Conservation (phyloP, 139 green algal species). For the Chlorella sp. region DNA sequence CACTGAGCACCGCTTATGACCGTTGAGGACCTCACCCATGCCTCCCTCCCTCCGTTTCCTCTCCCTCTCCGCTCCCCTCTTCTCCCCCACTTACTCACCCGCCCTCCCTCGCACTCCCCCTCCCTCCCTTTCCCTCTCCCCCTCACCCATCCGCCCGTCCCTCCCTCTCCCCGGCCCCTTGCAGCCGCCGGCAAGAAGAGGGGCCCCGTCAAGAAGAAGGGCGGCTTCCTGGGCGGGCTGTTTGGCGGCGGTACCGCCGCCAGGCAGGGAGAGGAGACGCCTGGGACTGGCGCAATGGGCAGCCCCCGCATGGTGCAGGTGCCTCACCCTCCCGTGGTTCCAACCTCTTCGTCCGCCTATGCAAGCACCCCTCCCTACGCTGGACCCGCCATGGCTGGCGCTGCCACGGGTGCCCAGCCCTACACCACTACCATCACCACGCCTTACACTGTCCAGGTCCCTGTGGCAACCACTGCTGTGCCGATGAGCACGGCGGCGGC, state of each 20-base stretch:
- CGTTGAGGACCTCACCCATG: not conserved
- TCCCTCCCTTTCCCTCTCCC: not conserved
- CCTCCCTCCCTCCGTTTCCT: not conserved
- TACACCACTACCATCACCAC: not conserved
- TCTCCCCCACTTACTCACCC: not conserved
- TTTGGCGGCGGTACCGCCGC: not conserved
- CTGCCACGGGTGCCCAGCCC: not conserved
- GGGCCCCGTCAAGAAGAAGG: not conserved
- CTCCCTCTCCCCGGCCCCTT: not conserved
- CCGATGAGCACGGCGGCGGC: not conserved
- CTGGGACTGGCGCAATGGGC: not conserved
- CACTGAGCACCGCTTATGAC: no score
- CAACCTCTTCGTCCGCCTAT: not conserved
- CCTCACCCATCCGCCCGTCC: not conserved
- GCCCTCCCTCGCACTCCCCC: not conserved
- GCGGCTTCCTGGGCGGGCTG: constrained; percentile 9
- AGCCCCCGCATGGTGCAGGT: constrained; percentile 6
- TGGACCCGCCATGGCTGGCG: not conserved
- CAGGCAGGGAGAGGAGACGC: not conserved
- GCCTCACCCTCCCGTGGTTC: not conserved
- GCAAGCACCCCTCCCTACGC: not conserved
- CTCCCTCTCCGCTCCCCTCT: not conserved
- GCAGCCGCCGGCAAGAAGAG: constrained; percentile 13
- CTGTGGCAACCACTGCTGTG: not conserved
- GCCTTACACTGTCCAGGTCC: not conserved